phyloP scores from a whole-genome alignment of 768 basidiomycete genomes.

The Neoboletus subvelutipes region DNA sequence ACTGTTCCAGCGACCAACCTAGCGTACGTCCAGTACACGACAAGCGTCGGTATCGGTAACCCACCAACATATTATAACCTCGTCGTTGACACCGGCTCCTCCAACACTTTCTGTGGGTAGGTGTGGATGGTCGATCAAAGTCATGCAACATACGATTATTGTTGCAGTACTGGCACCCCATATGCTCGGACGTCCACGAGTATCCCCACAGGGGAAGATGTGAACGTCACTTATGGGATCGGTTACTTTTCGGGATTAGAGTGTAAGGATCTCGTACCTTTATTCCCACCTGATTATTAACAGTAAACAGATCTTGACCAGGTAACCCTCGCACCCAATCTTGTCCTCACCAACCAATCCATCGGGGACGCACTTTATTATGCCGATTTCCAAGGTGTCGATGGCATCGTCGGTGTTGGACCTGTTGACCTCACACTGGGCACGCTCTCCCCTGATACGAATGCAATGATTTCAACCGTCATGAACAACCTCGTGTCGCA shows the following conservation, averaged over 20 bases:
- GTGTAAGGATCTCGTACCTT: slow-evolving; percentile 17
- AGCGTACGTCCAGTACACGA: slow-evolving; percentile 22
- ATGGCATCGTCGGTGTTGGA: slow-evolving; percentile 31
- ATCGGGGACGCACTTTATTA: slow-evolving; percentile 25
- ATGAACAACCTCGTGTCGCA: slow-evolving; percentile 27
- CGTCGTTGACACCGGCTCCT: slow-evolving; percentile 33
- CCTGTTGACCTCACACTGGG: slow-evolving; percentile 22
- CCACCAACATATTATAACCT: slow-evolving; percentile 31
- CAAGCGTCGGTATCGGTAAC: slow-evolving; percentile 26
- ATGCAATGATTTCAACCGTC: slow-evolving; percentile 23
- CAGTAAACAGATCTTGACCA: slow-evolving; percentile 22
- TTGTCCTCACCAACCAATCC: slow-evolving; percentile 29
- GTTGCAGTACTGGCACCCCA: slow-evolving; percentile 18
- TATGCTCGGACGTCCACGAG: slow-evolving; percentile 26
- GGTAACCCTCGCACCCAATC: slow-evolving; percentile 23
- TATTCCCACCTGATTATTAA: neutral
- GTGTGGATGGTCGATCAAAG: neutral
- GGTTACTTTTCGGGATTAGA: slow-evolving; percentile 33
- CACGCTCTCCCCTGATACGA: neutral
- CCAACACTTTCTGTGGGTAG: slow-evolving; percentile 31
- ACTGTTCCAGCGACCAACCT: slow-evolving; percentile 20
- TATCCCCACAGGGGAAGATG: slow-evolving; percentile 22
- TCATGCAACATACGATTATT: neutral
- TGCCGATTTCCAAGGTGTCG: slow-evolving; percentile 13
- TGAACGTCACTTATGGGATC: slow-evolving; percentile 7